Percentiles rank a stretch among this genome's conserved stretches.
Conservation (phyloP, 2,329 filamentous ascomycete genomes). For the Penicillium paneum region DNA sequence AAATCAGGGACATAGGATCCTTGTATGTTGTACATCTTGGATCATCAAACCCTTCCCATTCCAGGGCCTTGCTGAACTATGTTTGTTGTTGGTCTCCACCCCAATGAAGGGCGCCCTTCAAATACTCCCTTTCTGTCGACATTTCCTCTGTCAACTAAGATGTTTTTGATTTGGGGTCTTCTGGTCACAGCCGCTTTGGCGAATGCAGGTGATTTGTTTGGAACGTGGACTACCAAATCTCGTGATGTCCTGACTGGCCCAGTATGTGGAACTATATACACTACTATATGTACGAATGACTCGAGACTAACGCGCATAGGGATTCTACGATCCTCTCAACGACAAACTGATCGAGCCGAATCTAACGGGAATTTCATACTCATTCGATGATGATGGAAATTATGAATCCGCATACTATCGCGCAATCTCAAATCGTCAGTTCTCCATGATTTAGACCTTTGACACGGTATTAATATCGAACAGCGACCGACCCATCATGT, state of each 20-base stretch:
- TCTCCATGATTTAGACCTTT: not conserved
- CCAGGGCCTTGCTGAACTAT: not conserved
- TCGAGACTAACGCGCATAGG: constrained; percentile 44
- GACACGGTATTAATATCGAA: not conserved
- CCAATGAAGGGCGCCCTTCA: constrained; percentile 20
- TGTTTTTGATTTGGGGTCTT: constrained; percentile 36
- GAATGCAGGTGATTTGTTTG: constrained; percentile 54
- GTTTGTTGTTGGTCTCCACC: constrained; percentile 20
- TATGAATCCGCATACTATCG: constrained; percentile 70
- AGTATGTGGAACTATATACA: constrained; percentile 44
- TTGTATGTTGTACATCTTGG: no score
- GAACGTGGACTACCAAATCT: constrained; percentile 71
- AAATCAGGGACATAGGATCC: no score
- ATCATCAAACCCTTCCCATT: not conserved
- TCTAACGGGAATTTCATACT: constrained; percentile 69
- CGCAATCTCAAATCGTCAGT: constrained; percentile 65
- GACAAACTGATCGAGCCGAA: constrained; percentile 65
- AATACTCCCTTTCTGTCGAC: constrained; percentile 8
- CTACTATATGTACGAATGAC: not conserved
- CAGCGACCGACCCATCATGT: constrained; percentile 60
- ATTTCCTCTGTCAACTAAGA: constrained; percentile 17
- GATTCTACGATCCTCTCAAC: constrained; percentile 65
- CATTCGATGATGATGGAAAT: constrained; percentile 65
- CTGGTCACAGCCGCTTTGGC: constrained; percentile 40
- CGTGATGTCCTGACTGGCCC: constrained; percentile 66